Base-by-base conservation (phyloP, 1,284 basidiomycete genomes). In the Peniophora sp. region DNA sequence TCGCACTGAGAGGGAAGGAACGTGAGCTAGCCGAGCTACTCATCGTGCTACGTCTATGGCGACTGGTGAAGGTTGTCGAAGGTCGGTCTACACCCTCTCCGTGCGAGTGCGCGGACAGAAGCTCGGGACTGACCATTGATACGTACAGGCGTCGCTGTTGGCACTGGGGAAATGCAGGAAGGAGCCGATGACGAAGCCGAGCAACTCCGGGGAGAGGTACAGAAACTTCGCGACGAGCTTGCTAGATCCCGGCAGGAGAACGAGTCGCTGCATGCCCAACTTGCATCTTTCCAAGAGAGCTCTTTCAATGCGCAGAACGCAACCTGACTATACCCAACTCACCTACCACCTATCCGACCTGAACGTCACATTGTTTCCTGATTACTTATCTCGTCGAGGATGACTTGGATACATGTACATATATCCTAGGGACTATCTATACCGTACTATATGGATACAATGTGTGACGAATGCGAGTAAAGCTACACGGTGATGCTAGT, bases 1-100 rank as follows among this genome's bases (percentile, higher is more conserved):
- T 83, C 14, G 71, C 77, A 5, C 70, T 91, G 8, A 74, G 74
- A 58, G 88, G 85, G 6, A 72, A 69, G 52, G 82, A 85, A 61
- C 69, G 78, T 53, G 85, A 91, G 59, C 72, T 91, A 20, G 83
- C 80, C 2, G 77, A 74, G 6, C 66, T 91, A 22, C 75, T 91
- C 38, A 72, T 91, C 46, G 68, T 86, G 9, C 69, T 91, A 19
- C 86, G 89, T 63, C 62, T 91, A 10, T 89, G 88, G 87, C 73
- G 89, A 27, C 69, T 90, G 22, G 76, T 91, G 24, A 88, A 89
- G 61, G 70, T 90, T 11, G 82, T 89, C 19, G 84, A 83, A 73
- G 85, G 87, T 88, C 55, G 60, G 69, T 58, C 23, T 36, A 46
- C 47, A 14, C 25, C 12, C 47, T 19, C 3, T 35, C 48, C 56